Evolutionary conservation across 495 filamentous ascomycete species (phyloP), one percentile per base, ranked within the genome.

Genomic region (Aspergillus olivimuriae): DNA sequence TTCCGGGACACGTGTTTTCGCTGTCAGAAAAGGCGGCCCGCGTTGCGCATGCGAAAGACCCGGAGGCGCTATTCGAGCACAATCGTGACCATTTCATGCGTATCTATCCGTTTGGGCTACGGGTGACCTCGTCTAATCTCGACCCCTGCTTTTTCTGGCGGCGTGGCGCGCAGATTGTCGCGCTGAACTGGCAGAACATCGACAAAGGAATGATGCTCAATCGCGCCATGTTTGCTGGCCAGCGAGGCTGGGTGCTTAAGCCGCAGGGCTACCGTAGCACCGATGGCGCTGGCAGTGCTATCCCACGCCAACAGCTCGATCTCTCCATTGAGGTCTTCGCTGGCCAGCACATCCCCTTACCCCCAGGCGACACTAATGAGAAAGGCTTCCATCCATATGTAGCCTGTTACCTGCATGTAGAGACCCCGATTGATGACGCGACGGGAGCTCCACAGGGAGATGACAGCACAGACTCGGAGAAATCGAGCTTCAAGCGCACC

Each of bases 131-230:
- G 3, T 88, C 87, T 1, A 97, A 95, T 54, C 74, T 88, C 8
- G 86, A 95, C 51, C 89, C 91, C 1, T 73, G 76, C 1, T 68
- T 80, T 23, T 90, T 88, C 69, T 96, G 91, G 91, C 72, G 86
- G 2, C 82, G 86, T 46, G 91, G 91, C 8, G 85, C 92, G 3
- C 91, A 97, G 65, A 82, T 95, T 34, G 88, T 94, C 0, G 91
- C 91, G 2, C 71, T 96, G 31, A 97, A 96, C 63, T 97, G 91
- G 90, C 91, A 97, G 53, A 83, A 81, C 42, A 80, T 81, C 55
- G 91, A 96, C 55, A 81, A 83, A 44, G 90, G 87, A 10, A 94
- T 88, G 84, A 96, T 96, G 91, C 76, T 95, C 1, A 95, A 95
- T 55, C 80, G 89, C 53, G 91, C 78, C 44, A 91, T 96, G 88